Evolutionary conservation across 2,329 filamentous ascomycete genomes (phyloP).

Genomic region (Xylogone sp.): DNA sequence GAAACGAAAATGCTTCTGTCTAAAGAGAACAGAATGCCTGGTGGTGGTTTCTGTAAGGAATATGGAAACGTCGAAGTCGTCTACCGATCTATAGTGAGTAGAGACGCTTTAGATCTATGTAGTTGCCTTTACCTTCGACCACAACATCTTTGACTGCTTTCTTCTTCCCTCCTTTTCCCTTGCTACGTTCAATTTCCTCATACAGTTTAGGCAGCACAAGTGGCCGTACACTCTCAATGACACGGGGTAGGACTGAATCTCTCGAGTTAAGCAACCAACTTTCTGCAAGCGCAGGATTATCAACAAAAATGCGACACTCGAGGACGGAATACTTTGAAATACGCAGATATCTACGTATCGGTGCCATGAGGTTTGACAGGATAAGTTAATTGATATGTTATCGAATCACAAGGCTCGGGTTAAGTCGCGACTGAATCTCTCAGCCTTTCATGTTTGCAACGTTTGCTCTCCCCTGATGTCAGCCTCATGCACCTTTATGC

Average conservation of each 20-base stretch:
- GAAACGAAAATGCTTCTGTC: slow-evolving; percentile 73
- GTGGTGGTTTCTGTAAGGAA: slow-evolving; percentile 86
- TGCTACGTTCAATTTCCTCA: slow-evolving; percentile 74
- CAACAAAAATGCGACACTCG: slow-evolving; percentile 95
- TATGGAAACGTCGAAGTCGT: slow-evolving; percentile 93
- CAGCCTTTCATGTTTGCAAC: background rate
- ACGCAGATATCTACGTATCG: slow-evolving; percentile 81
- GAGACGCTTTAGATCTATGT: background rate
- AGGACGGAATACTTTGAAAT: slow-evolving; percentile 92
- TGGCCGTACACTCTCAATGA: slow-evolving; percentile 82
- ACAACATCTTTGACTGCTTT: slow-evolving; percentile 82
- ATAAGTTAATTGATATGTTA: background rate
- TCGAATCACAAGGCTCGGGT: background rate
- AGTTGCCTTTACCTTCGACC: slow-evolving; percentile 55
- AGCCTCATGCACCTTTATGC: background rate
- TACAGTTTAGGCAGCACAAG: slow-evolving; percentile 85
- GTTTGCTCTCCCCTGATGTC: background rate
- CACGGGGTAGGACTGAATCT: slow-evolving; percentile 71
- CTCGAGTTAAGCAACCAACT: slow-evolving; percentile 80
- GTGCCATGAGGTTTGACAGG: slow-evolving; percentile 59
- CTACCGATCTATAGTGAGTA: slow-evolving; percentile 39
- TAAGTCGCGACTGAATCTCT: background rate
- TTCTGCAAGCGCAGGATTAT: slow-evolving; percentile 78
- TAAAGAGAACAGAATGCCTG: slow-evolving; percentile 80
- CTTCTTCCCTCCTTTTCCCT: slow-evolving; percentile 56